These are phyloP conservation scores for Catharanthus roseus DNA, from an alignment of 257 asterid species.

Conservation along the genomic window DNA sequence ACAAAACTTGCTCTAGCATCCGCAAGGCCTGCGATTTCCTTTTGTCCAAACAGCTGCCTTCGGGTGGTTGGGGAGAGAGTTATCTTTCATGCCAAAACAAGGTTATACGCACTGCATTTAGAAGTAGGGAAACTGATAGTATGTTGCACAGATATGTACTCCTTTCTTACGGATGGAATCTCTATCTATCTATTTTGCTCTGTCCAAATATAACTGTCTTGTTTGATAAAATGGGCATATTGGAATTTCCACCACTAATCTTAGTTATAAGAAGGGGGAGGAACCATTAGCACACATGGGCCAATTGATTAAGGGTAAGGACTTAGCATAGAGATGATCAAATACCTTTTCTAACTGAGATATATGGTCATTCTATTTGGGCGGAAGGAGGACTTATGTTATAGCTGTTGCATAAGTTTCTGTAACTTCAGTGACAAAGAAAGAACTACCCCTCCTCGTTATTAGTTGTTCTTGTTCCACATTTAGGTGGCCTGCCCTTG, in stretches of 20 bases:
- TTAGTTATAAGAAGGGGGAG: not conserved
- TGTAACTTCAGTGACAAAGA: not conserved
- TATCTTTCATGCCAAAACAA: conserved; percentile 88
- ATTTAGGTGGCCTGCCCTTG: not conserved
- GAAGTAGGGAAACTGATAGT: not conserved
- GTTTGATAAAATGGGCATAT: not conserved
- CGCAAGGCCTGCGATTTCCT: conserved; percentile 87
- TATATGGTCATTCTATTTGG: not conserved
- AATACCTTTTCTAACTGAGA: not conserved
- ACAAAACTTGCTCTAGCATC: conserved; percentile 48
- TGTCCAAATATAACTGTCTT: not conserved
- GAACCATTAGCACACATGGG: not conserved
- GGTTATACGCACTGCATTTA: conserved; percentile 35
- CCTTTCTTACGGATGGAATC: not conserved
- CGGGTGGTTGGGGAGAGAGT: conserved; percentile 99
- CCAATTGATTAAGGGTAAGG: not conserved
- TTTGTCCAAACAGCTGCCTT: conserved; percentile 81
- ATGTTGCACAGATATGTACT: not conserved
- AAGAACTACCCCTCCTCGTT: not conserved
- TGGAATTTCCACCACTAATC: not conserved
- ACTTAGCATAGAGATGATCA: not conserved
- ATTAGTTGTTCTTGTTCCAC: not conserved
- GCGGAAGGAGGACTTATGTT: not conserved
- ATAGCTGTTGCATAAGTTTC: not conserved
- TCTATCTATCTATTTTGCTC: not conserved